Evolutionary conservation across 139 green algal genomes (phyloP), one percentile per base, ranked within the genome.

Genomic region (Picochlorum sp.): DNA sequence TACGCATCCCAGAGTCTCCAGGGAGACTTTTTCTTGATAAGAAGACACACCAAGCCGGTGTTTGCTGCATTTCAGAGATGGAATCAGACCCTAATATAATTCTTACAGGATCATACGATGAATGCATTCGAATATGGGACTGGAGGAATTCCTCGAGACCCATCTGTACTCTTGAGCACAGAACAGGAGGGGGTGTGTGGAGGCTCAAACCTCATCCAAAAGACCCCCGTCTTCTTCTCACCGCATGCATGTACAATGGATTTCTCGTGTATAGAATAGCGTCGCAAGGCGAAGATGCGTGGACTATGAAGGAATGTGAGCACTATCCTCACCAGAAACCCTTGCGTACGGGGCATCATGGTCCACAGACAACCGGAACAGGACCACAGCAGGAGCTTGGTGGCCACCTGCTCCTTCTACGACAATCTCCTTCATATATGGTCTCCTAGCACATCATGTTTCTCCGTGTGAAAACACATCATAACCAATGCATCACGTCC

Each of bases 61-160:
- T 96, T 26, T 92, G 82, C 71, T 92, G 81, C 67, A 82, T 96
- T 34, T 50, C 56, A 14, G 73, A 63, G 68, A 83, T 68, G n/a
- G 72, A 76, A 1, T 15, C 34, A 6, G 11, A 60, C 3, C 52
- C 77, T 26, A 71, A 92, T 68, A 11, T 86, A 20, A 30, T 92
- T 6, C 73, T 70, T 14, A 97, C 88, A 1, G 90, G 90, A 30
- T 87, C 77, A 50, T 97, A 97, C 55, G 90, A 97, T 57, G 90
- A 97, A 60, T 3, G 58, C 6, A 62, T 86, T n/a, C 47, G 90
- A 23, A 30, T 93, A 30, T 96, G 89, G 89, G 89, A 96, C 62
- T 34, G 77, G 18, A 69, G 85, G 0, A 71, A 51, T 4, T 41
- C 59, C 2, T 9, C 49, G 0, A 30, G 45, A 30, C 85, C 86